Evolutionary conservation across 2,329 filamentous ascomycete genomes (phyloP).

Genomic region (Scopulariopsis brevicaulis): DNA sequence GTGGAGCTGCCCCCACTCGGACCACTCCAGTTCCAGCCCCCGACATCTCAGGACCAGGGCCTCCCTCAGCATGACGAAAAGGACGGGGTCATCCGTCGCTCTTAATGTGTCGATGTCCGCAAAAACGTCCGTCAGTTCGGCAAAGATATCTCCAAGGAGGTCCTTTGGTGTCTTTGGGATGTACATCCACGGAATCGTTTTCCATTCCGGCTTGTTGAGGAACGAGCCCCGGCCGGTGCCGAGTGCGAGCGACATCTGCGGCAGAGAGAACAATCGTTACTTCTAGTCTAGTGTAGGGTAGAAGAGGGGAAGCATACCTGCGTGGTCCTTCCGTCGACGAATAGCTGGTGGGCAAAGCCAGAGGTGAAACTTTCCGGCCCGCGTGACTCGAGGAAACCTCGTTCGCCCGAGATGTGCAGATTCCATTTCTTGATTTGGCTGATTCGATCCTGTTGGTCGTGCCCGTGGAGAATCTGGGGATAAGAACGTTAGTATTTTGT

Average conservation of each 20-base stretch:
- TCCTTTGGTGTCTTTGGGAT: constrained; percentile 14
- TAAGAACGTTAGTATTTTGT: neutral
- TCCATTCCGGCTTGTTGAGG: constrained; percentile 16
- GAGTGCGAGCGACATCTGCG: neutral
- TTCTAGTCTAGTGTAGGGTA: neutral
- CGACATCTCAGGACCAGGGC: neutral
- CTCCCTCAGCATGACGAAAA: neutral
- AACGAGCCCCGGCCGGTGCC: constrained; percentile 5
- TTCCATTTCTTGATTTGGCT: constrained; percentile 10
- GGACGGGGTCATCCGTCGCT: neutral
- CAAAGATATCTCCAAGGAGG: constrained; percentile 14
- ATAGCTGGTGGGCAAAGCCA: constrained; percentile 7
- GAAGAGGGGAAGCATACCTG: constrained; percentile 3
- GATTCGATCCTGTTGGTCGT: constrained; percentile 7
- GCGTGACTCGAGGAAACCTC: constrained; percentile 6
- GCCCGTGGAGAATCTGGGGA: constrained; percentile 7
- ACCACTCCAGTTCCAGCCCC: neutral
- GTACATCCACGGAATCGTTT: constrained; percentile 15
- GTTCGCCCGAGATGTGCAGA: constrained; percentile 8
- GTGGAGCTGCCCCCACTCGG: neutral
- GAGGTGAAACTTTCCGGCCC: constrained; percentile 3
- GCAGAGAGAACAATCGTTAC: neutral
- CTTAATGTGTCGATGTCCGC: constrained; percentile 12
- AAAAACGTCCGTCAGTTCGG: constrained; percentile 12
- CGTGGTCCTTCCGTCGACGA: constrained; percentile 6